Conservation (phyloP, 208 protist genomes). For the Crithidia brevicula region DNA sequence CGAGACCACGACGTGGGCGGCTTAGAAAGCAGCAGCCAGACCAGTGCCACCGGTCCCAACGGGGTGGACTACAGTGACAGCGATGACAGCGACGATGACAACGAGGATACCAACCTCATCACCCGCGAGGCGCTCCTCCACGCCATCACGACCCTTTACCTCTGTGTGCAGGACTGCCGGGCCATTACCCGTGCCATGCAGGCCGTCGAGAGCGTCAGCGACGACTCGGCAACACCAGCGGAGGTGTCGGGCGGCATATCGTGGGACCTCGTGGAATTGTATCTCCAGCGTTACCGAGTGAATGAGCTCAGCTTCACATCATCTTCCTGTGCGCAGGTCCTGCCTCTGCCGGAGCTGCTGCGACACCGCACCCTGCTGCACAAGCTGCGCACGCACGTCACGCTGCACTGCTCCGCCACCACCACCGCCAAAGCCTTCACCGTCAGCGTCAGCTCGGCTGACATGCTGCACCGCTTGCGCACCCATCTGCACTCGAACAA, state of each 20-base stretch:
- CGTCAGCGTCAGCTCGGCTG: slow-evolving; percentile 18
- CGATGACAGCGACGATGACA: slow-evolving; percentile 22
- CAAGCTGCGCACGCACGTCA: slow-evolving; percentile 46
- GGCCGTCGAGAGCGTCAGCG: slow-evolving; percentile 9
- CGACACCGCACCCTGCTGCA: slow-evolving; percentile 40
- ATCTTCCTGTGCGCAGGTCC: slow-evolving; percentile 32
- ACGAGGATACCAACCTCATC: slow-evolving; percentile 21
- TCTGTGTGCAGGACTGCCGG: slow-evolving; percentile 54
- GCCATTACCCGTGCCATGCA: slow-evolving; percentile 36
- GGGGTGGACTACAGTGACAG: neutral
- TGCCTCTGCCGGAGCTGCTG: slow-evolving; percentile 46
- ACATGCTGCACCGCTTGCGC: slow-evolving; percentile 58
- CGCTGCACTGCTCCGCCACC: neutral
- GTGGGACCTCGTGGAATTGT: slow-evolving; percentile 50
- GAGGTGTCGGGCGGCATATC: slow-evolving; percentile 2
- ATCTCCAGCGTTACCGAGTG: slow-evolving; percentile 32
- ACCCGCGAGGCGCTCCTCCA: slow-evolving; percentile 51
- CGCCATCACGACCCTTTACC: slow-evolving; percentile 66
- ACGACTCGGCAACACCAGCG: neutral
- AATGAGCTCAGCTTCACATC: slow-evolving; percentile 33
- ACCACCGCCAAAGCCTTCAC: neutral
- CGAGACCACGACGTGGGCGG: neutral
- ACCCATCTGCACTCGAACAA: slow-evolving; percentile 29
- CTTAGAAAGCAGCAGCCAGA: neutral
- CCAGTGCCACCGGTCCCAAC: neutral